Conservation (phyloP, 768 basidiomycete genomes). For the Rhodosporidiobolus odoratus region DNA sequence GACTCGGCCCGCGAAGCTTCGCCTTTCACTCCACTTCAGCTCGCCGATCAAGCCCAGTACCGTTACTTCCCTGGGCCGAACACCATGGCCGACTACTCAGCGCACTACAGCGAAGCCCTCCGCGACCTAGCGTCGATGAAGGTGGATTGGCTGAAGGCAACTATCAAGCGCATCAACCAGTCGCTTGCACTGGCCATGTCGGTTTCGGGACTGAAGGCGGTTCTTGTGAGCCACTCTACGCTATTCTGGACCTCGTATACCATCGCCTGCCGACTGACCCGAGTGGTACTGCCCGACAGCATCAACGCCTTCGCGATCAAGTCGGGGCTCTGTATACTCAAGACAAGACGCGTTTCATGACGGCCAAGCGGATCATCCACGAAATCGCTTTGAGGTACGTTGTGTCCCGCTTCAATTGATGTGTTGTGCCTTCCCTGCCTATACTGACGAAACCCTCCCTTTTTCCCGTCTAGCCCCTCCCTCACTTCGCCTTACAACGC, state of each 20-base stretch:
- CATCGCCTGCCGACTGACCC: no score
- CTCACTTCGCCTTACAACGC: background rate
- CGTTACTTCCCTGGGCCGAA: background rate
- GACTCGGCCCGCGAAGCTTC: background rate
- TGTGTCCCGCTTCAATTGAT: no score
- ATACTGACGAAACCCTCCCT: no score
- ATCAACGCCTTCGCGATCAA: background rate
- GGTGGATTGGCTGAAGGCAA: constrained; percentile 34
- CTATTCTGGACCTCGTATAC: no score
- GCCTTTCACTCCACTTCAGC: background rate
- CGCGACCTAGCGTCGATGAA: constrained; percentile 10
- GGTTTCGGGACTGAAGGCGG: constrained; percentile 26
- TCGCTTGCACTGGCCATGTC: background rate
- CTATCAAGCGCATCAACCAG: constrained; percentile 19
- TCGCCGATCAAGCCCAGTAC: background rate
- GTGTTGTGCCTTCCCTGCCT: no score
- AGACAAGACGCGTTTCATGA: constrained; percentile 8
- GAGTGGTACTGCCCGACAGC: background rate
- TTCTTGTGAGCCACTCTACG: constrained; percentile 8
- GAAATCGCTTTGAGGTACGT: no score
- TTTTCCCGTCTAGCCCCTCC: background rate
- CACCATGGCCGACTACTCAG: background rate
- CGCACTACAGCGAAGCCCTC: background rate
- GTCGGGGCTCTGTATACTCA: background rate
- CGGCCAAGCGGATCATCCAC: background rate